Evolutionary conservation across 2,329 filamentous ascomycete genomes (phyloP), one percentile per base, ranked within the genome.

Genomic region (Periconia digitata): DNA sequence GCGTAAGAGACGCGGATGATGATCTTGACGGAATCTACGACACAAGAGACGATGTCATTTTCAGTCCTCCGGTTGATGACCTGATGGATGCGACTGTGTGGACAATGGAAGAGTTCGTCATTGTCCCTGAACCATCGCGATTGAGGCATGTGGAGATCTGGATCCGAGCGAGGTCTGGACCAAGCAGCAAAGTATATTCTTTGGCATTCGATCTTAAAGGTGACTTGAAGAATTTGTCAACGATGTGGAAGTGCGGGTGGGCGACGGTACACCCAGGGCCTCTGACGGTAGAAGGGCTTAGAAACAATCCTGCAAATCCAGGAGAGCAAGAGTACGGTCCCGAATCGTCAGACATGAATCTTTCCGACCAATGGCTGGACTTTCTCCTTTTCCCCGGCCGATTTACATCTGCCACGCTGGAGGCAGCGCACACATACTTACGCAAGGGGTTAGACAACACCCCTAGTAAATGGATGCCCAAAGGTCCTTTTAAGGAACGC

Each of bases 401-500:
- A 45, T 97, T 95, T 65, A 87, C 89, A 0, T 80, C 79, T 27
- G 79, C 89, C 7, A 92, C 90, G 0, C 77, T 99, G 13, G 90
- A 96, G 67, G 90, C 90, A 15, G 89, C 92, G 1, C 75, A 97
- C 27, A 78, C 82, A 21, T 88, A 95, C 48, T 96, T 95, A 62
- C 86, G 90, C 66, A 84, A 85, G 56, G 87, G 78, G 3, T 66
- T 80, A 10, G 75, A 75, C 20, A 50, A 56, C 16, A 51, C 44
- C 17, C 50, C 51, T 27, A 42, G 50, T 16, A 51, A 48, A 15
- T 55, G 54, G 34, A 42, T 38, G 12, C 40, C 48, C 15, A 78
- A 79, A 45, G 77, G 80, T 27, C 80, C 85, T 42, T 74, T 96
- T 48, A 83, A 88, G 46, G 89, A 96, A 68, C 84, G 88, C 8